A percentile compares a stretch with the other conserved stretches of the same genome.
Evolutionary conservation across 768 basidiomycete species (phyloP).

Genomic region (Amanita brunnescens): DNA sequence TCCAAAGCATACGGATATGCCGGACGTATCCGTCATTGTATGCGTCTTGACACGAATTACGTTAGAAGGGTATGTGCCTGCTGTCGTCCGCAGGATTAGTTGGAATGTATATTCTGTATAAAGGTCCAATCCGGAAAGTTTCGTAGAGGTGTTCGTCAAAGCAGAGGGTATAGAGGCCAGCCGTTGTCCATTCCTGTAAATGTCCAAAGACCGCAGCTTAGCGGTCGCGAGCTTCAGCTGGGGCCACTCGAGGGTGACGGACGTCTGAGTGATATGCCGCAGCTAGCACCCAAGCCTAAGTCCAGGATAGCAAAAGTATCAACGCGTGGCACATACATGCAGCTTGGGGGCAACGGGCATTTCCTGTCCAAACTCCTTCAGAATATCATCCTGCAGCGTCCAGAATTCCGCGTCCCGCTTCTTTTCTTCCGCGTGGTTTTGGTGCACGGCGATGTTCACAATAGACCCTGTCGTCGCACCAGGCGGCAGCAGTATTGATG

Average conservation of each 20-base stretch:
- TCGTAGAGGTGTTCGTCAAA: conserved; percentile 77
- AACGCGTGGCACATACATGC: conserved; percentile 35
- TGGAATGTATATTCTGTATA: conserved; percentile 91
- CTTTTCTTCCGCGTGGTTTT: conserved; percentile 79
- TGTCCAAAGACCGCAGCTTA: conserved; percentile 81
- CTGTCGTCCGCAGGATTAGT: conserved; percentile 84
- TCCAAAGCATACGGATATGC: conserved; percentile 92
- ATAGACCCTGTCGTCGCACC: conserved; percentile 92
- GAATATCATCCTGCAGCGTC: conserved; percentile 74
- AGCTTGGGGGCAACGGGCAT: conserved; percentile 70
- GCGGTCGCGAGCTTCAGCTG: conserved; percentile 75
- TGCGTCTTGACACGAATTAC: conserved; percentile 80
- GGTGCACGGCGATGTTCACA: conserved; percentile 91
- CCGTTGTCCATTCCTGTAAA: conserved; percentile 87
- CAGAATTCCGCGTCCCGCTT: conserved; percentile 77
- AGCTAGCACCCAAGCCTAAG: conserved; percentile 36
- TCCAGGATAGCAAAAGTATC: background rate
- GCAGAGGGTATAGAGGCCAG: conserved; percentile 82
- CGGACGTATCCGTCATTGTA: conserved; percentile 91
- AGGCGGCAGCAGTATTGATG: conserved; percentile 88
- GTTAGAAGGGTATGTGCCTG: conserved; percentile 85
- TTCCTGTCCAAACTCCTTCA: conserved; percentile 59
- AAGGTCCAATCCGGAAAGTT: conserved; percentile 73
- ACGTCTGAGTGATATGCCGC: conserved; percentile 93
- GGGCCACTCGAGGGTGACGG: conserved; percentile 95